Base-by-base conservation (phyloP, 2,329 filamentous ascomycete genomes). In the Ophiosphaerella narmari region DNA sequence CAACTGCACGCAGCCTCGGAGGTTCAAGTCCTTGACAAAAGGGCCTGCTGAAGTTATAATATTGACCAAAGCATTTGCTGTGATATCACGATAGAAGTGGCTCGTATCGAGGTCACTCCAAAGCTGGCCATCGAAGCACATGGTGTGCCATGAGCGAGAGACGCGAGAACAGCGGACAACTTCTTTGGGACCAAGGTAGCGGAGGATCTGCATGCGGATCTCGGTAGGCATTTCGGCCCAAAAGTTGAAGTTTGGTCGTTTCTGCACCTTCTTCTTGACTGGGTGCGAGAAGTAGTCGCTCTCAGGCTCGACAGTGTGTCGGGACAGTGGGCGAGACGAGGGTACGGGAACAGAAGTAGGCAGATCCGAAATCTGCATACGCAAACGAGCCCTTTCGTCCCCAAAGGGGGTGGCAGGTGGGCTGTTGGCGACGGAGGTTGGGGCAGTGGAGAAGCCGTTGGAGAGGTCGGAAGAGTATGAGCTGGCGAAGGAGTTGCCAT, bases 91-190 rank as follows among this genome's bases (percentile, higher is more conserved):
- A 69, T 97, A 97, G 73, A 93, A 97, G 42, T 89, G 86, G 7
- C 91, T 87, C 2, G 90, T 77, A 46, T 97, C 91, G 41, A 97
- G 82, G 36, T 82, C 85, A 3, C 86, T 86, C 94, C 94, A 99
- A 13, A 97, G 77, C 75, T 99, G 94, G 2, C 94, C 94, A 71
- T 99, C 93, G 63, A 93, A 96, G 75, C 93, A 97, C 74, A 90
- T 86, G 40, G 82, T 80, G 71, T 96, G 80, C 79, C 94, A 97
- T 5, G 81, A 75, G 71, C 86, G 91, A 68, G 86, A 93, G 16
- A 94, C 88, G 14, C 84, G 78, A 1, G 93, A 96, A 48, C 84
- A 83, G 50, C 86, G 83, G 9, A 97, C 85, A 31, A 97, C 82
- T 68, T 97, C 87, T 66, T 86, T 91, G 0, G 92, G 91, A 24